Percentiles rank a stretch among this genome's conserved stretches.
Evolutionary conservation across 768 basidiomycete species (phyloP).

Genomic region (Phylloporus sp.): DNA sequence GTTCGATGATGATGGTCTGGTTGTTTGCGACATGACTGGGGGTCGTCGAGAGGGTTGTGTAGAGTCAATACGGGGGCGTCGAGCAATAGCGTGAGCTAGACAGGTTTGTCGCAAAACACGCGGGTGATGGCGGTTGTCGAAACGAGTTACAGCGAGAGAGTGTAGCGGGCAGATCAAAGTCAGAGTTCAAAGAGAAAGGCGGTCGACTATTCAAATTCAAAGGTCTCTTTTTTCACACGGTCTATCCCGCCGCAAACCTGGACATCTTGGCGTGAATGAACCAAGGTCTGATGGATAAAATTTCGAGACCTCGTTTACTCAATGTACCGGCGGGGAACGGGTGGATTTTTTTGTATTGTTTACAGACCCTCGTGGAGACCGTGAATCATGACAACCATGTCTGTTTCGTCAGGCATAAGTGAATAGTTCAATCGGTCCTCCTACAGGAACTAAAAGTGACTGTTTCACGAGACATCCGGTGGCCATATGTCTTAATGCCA

Average conservation of each 20-base stretch:
- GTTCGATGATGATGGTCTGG: conserved; percentile 31
- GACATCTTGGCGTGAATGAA: no score
- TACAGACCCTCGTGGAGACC: no score
- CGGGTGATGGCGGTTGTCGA: conserved; percentile 15
- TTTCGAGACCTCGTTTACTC: no score
- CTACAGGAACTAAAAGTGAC: no score
- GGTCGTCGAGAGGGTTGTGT: conserved; percentile 6
- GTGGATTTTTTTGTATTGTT: no score
- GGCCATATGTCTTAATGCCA: no score
- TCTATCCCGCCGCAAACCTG: conserved; percentile 7
- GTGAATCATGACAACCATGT: no score
- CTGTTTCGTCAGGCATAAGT: no score
- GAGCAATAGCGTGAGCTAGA: conserved; percentile 10
- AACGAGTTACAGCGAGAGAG: conserved; percentile 6
- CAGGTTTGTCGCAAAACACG: conserved; percentile 22
- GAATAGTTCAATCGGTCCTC: no score
- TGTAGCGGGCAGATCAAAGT: conserved; percentile 24
- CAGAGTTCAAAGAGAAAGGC: conserved; percentile 26
- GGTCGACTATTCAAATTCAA: conserved; percentile 28
- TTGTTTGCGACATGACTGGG: conserved; percentile 28
- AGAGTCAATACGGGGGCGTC: conserved; percentile 13
- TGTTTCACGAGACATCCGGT: no score
- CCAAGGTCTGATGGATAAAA: no score
- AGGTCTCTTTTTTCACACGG: conserved; percentile 24
- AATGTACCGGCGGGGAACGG: no score